Evolutionary conservation across 228 moss, liverwort and hornwort species (phyloP).

Genomic region (Sphagnum fallax): DNA sequence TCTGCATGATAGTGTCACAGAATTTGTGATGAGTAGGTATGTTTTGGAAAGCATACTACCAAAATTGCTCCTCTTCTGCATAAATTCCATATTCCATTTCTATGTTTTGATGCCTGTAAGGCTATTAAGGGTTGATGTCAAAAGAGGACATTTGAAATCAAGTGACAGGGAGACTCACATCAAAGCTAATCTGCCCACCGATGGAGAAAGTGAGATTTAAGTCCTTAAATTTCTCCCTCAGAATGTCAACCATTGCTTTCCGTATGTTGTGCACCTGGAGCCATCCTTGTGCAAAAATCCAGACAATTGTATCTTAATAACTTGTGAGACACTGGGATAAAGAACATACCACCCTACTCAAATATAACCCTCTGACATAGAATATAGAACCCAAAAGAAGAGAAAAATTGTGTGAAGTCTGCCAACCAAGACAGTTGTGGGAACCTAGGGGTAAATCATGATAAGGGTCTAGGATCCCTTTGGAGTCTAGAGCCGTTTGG

Average conservation of each 20-base stretch:
- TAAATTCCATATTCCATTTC: background rate
- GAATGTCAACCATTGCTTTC: conserved; percentile 46
- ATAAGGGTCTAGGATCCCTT: background rate
- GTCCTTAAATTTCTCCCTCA: conserved; percentile 53
- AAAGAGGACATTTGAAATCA: too few relatives aligned
- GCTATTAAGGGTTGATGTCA: too few relatives aligned
- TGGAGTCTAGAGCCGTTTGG: too few relatives aligned
- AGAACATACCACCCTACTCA: background rate
- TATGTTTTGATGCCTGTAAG: too few relatives aligned
- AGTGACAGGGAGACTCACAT: conserved; percentile 27
- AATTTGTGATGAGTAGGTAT: too few relatives aligned
- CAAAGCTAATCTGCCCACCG: conserved; percentile 90
- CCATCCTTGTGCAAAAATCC: background rate
- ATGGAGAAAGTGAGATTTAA: conserved; percentile 60
- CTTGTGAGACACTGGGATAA: background rate
- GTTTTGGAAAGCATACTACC: too few relatives aligned
- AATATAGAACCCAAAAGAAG: background rate
- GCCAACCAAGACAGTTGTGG: background rate
- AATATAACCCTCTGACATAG: background rate
- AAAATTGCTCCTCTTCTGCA: background rate
- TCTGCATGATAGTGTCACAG: too few relatives aligned
- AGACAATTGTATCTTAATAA: background rate
- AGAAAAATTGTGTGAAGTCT: background rate
- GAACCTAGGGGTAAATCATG: background rate
- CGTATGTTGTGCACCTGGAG: conserved; percentile 63